Base-by-base conservation (phyloP, 805 yeast species). In the Wickerhamiella cacticola region DNA sequence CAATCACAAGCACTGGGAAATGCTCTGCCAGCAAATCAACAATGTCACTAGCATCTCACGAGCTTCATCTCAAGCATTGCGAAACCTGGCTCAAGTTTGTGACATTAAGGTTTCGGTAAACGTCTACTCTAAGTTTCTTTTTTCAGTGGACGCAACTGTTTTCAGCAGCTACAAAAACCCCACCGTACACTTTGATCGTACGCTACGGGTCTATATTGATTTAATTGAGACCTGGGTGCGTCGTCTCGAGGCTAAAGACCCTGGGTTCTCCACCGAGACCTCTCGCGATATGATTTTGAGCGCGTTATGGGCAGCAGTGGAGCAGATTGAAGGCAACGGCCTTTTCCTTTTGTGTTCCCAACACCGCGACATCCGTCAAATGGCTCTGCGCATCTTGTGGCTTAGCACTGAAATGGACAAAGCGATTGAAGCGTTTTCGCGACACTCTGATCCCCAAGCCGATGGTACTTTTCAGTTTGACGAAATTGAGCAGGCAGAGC, bases 251-350 rank as follows among this genome's bases (percentile, higher is more conserved):
- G 50, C 47, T 12, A 56, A 53, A 4, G 59, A 56, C 28, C 39
- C 56, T 1, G 54, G 55, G 2, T 43, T 55, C 5, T 3, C 34
- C 1, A 15, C 24, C 12, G 53, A 50, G 13, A 24, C 50, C 13
- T 36, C 50, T 1, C 44, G 31, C 3, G 52, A 49, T 19, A 53
- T 18, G 51, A 50, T 24, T 16, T 49, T 16, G 53, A 56, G 45
- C 25, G 78, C 78, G 41, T 78, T 86, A 15, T 78, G 85, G 52
- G 82, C 95, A 0, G 81, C 83, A 0, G 80, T 92, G 41, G 97
- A 92, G 63, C 96, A 89, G 52, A 84, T 89, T 8, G 98, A 92
- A 63, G 96, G 98, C 0, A 85, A 88, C 59, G 99, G 96, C 0
- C 65, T 92, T 25, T 92, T 85, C 58, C 89, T 94, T 59, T 67